phyloP scores from a whole-genome alignment of 345 rosid genomes.

The Brassica nigra region DNA sequence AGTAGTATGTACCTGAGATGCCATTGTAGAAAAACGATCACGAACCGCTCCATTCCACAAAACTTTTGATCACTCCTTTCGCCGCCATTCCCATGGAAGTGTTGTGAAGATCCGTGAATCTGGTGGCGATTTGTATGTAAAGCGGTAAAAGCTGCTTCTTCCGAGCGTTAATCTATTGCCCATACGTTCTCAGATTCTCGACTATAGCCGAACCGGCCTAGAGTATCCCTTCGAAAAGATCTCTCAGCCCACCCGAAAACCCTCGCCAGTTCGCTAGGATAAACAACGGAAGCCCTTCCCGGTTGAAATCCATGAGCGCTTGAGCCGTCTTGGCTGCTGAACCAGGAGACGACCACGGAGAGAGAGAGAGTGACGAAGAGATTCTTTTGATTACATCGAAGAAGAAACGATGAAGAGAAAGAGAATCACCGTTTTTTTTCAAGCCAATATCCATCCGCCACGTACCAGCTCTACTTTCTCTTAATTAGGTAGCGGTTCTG shows the following conservation, averaged over 20 bases:
- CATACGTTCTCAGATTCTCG: constrained; percentile 93
- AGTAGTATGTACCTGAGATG: constrained; percentile 45
- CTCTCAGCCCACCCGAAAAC: constrained; percentile 98
- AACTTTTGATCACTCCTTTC: constrained; percentile 87
- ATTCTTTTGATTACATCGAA: no score
- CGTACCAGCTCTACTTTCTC: no score
- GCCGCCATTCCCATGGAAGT: constrained; percentile 93
- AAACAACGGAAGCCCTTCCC: constrained; percentile 93
- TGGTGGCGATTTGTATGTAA: constrained; percentile 91
- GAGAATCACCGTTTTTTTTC: no score
- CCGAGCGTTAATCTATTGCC: constrained; percentile 69
- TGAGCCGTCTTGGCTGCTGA: constrained; percentile 97
- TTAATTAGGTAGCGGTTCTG: no score
- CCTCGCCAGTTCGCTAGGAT: constrained; percentile 99
- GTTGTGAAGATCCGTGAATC: constrained; percentile 93
- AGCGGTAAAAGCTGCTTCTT: constrained; percentile 89
- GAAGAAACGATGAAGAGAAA: no score
- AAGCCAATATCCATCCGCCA: no score
- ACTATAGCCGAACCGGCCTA: constrained; percentile 99
- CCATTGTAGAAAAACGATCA: constrained; percentile 59
- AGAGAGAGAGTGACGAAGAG: no score
- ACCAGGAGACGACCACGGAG: constrained; percentile 68
- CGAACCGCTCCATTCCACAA: constrained; percentile 78
- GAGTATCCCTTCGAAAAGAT: constrained; percentile 98
- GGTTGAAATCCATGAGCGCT: constrained; percentile 91